phyloP scores from a whole-genome alignment of 208 protist genomes.

The Crithidia acanthocephali region DNA sequence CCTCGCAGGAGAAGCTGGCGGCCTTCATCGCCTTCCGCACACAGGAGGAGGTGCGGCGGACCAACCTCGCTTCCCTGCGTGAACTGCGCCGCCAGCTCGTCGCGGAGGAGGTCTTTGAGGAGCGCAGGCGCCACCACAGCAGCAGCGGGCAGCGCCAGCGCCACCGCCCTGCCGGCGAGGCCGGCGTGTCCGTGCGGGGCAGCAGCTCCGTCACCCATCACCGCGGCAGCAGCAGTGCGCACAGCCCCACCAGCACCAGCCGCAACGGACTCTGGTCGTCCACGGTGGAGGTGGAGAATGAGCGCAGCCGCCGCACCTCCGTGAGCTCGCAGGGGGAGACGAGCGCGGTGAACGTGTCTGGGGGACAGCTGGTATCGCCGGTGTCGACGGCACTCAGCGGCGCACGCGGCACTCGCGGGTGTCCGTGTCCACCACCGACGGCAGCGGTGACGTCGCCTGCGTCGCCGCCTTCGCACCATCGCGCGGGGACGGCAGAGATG shows the following conservation, averaged over 20 bases:
- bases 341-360: background rate
- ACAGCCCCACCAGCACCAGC: background rate
- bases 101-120: conserved; percentile 23
- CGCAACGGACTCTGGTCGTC: conserved; percentile 8
- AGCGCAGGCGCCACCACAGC: conserved; percentile 14
- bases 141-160: background rate
- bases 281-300: conserved; percentile 1
- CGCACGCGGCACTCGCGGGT: background rate
- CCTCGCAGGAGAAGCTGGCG: conserved; percentile 62
- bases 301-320: conserved; percentile 1
- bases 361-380: background rate
- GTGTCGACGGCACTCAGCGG: background rate
- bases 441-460: background rate
- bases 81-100: conserved; percentile 44
- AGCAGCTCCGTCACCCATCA: background rate
- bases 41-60: conserved; percentile 47
- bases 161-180: background rate
- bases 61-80: conserved; percentile 35
- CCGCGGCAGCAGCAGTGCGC: conserved; percentile 12
- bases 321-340: background rate
- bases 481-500: background rate
- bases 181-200: background rate
- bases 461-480: background rate
- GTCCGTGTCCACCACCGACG: background rate
- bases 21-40: conserved; percentile 46